Evolutionary conservation across 2,329 filamentous ascomycete species (phyloP).

Genomic region (Fusarium napiforme): DNA sequence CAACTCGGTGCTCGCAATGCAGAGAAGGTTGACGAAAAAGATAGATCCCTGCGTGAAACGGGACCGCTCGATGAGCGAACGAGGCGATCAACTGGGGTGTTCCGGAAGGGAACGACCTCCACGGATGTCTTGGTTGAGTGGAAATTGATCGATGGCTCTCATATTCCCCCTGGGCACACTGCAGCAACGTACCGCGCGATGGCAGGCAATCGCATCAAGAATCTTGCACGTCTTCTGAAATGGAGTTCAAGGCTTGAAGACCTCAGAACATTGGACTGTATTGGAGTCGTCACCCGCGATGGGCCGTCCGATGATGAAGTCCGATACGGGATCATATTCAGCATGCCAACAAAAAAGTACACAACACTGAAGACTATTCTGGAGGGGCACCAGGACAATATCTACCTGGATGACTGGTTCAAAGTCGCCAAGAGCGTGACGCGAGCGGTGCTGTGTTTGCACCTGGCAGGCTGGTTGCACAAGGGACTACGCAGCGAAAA

Average conservation of each 20-base stretch:
- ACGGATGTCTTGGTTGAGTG: background rate
- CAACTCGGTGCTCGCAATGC: background rate
- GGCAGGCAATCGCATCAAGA: background rate
- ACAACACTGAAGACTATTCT: background rate
- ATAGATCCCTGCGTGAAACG: background rate
- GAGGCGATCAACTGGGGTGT: rapidly evolving
- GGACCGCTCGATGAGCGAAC: background rate
- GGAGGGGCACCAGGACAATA: background rate
- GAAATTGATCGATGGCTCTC: background rate
- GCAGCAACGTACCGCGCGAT: background rate
- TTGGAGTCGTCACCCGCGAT: background rate
- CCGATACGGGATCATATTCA: background rate
- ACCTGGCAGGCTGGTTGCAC: background rate
- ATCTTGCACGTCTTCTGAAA: background rate
- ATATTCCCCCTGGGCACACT: background rate
- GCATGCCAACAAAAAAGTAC: background rate
- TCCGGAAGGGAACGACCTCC: background rate
- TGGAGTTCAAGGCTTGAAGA: background rate
- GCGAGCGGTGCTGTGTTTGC: background rate
- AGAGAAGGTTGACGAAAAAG: background rate
- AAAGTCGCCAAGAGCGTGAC: background rate
- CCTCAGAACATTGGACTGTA: background rate
- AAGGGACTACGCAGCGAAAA: background rate
- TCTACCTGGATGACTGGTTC: background rate
- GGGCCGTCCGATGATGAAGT: background rate